Conservation (phyloP, 176 grass and related monocot species). For the Raddia guianensis region DNA sequence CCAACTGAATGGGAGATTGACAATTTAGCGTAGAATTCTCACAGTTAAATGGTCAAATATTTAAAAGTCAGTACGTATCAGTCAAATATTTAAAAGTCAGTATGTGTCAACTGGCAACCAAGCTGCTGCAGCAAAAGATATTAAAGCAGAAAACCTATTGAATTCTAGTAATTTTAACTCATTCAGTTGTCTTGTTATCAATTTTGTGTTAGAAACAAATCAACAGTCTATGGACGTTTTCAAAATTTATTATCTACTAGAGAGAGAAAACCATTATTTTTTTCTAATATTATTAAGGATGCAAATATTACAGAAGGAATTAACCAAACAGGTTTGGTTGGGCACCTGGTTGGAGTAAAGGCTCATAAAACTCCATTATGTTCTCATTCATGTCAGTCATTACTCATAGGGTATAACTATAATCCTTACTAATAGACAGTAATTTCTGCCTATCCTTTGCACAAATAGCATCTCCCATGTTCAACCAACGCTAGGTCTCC, state of each 20-base stretch:
- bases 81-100: too few species aligned
- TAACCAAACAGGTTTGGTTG: neutral
- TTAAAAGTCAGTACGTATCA: too few species aligned
- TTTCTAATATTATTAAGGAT: neutral
- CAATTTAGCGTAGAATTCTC: neutral
- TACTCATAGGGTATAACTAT: neutral
- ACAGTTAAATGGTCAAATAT: neutral
- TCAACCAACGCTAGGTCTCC: neutral
- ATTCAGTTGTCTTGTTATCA: neutral
- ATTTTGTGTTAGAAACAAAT: neutral
- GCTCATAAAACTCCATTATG: neutral
- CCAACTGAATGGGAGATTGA: neutral
- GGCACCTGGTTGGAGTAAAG: neutral
- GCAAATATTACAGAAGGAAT: neutral
- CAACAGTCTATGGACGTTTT: neutral
- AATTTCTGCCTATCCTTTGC: neutral
- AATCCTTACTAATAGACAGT: neutral
- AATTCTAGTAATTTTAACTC: neutral
- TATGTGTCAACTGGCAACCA: neutral
- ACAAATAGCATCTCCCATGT: neutral
- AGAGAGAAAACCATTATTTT: neutral
- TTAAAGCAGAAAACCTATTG: neutral
- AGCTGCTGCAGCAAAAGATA: neutral
- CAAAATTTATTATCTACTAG: neutral
- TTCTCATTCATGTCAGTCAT: constrained; percentile 21